Evolutionary conservation across 331 rosid species (phyloP), one percentile per base, ranked within the genome.

Genomic region (Quercus tomentella): DNA sequence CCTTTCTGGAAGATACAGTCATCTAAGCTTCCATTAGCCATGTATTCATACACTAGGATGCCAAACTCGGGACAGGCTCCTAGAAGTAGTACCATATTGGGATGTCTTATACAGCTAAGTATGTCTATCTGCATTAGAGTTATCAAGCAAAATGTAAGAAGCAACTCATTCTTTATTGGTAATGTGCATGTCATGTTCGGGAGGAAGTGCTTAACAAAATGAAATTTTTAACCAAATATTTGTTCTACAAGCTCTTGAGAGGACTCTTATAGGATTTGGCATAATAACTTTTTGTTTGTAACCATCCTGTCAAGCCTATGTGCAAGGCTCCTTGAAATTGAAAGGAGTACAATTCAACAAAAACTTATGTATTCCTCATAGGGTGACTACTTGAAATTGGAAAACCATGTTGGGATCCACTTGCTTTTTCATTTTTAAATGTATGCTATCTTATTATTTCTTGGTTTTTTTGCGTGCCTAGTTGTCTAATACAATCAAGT

Each of bases 1-100:
- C 83, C 89, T 82, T 85, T 92, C 17, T 80, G 81, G n/a, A 81
- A 81, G 28, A 94, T 85, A 57, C 97, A 82, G 62, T 94, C 93
- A 0, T 94, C 97, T 70, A 94, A 81, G 84, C 98, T 94, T 87
- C 98, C 98, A 45, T 92, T 94, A 6, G 97, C 96, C 98, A 94
- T 89, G 82, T 94, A 84, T 79, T 94, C 97, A 45, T 94, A 94
- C 4, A 92, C 88, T 45, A 92, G 84, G 77, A 91, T 73, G 60
- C 98, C 95, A 54, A 89, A 92, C 82, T 94, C 97, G 0, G 98
- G 98, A 82, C 98, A 94, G n/a, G 95, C 98, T 77, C 98, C 98
- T 23, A 94, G 87, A 78, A 94, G 97, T 25, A 94, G 97, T 78
- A 94, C 98, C 97, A 94, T 92, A 86, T 94, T 89, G 71, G 98